A percentile compares a stretch with the other conserved stretches of the same genome.
phyloP scores from a whole-genome alignment of 257 asterid species.

The Verbena officinalis region DNA sequence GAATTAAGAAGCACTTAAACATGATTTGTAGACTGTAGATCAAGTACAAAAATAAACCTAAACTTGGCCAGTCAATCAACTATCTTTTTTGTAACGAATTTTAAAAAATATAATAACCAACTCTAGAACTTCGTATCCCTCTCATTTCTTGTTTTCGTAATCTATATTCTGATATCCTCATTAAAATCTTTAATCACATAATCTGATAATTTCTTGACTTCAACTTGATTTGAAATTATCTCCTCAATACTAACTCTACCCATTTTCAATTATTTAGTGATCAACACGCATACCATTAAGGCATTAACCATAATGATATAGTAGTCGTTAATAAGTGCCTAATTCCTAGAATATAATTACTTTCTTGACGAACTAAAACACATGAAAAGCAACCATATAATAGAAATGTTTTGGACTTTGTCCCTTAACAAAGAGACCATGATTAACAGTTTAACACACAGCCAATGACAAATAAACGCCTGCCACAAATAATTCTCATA shows the following conservation, averaged over 20 bases:
- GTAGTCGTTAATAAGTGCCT: neutral
- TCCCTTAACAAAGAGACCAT: neutral
- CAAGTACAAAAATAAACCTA: too few relatives aligned
- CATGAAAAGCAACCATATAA: neutral
- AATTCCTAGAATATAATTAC: neutral
- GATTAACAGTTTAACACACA: neutral
- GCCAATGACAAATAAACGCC: neutral
- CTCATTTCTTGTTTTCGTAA: too few relatives aligned
- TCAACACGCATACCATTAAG: slow-evolving; percentile 18
- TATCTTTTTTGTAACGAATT: too few relatives aligned
- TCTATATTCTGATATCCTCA: too few relatives aligned
- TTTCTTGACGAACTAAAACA: neutral
- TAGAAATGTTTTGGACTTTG: neutral
- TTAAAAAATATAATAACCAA: too few relatives aligned
- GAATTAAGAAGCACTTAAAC: too few relatives aligned
- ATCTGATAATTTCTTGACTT: too few relatives aligned
- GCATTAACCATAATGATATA: neutral
- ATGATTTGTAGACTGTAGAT: too few relatives aligned
- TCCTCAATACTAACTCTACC: neutral
- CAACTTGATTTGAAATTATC: too few relatives aligned
- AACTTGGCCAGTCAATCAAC: too few relatives aligned
- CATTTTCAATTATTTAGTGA: neutral
- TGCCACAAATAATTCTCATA: neutral
- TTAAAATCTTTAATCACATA: too few relatives aligned
- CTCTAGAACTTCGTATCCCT: too few relatives aligned